Evolutionary conservation across 192 early-diverging fungal species (phyloP).

Genomic region (Backusella circina): DNA sequence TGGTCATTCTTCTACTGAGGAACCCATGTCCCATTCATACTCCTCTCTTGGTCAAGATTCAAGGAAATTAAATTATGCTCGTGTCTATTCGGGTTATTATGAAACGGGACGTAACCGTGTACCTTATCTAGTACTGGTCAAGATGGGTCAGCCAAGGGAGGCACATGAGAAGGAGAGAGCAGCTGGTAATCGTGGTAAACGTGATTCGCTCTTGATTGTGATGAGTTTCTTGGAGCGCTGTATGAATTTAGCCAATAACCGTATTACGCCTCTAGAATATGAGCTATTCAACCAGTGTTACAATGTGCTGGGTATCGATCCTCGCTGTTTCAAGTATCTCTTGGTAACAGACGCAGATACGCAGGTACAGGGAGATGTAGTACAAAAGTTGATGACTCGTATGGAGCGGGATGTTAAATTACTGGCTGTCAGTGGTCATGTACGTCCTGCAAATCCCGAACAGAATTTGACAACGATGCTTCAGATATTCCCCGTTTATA

Average conservation of each 20-base stretch:
- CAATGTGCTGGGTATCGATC: constrained; percentile 59
- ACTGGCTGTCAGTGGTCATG: constrained; percentile 63
- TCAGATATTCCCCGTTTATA: constrained; percentile 66
- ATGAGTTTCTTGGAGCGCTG: constrained; percentile 80
- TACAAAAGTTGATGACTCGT: constrained; percentile 48
- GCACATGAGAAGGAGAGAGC: constrained; percentile 14
- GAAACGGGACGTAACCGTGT: constrained; percentile 46
- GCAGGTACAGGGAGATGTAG: constrained; percentile 51
- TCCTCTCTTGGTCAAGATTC: constrained; percentile 42
- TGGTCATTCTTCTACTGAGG: constrained; percentile 54
- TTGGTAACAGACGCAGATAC: constrained; percentile 68
- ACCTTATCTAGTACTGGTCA: constrained; percentile 60
- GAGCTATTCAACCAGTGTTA: constrained; percentile 63
- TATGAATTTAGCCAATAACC: constrained; percentile 54
- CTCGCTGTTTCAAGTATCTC: constrained; percentile 59
- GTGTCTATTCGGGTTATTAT: constrained; percentile 65
- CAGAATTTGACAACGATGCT: constrained; percentile 61
- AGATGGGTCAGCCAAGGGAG: constrained; percentile 53
- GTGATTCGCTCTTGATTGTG: constrained; percentile 81
- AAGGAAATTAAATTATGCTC: constrained; percentile 58
- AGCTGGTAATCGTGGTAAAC: constrained; percentile 73
- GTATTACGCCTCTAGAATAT: constrained; percentile 63
- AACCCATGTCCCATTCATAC: constrained; percentile 49
- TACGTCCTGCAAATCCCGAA: constrained; percentile 59
- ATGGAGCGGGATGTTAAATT: constrained; percentile 54